Conservation (phyloP, 495 filamentous ascomycete species). For the Penicillium silybi region DNA sequence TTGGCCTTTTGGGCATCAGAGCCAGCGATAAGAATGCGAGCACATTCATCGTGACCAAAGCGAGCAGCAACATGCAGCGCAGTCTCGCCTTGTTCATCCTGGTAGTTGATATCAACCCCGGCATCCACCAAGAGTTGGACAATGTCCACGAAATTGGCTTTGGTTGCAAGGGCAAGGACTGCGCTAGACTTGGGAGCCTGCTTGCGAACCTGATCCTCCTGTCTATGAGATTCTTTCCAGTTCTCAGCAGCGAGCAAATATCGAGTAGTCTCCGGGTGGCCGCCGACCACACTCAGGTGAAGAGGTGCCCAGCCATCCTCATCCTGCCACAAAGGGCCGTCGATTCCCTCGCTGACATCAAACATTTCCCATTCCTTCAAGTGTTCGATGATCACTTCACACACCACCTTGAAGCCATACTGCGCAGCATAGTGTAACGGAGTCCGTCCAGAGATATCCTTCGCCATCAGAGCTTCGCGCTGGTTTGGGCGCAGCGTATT, state of each 20-base stretch:
- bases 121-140: constrained; percentile 85
- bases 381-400: constrained; percentile 78
- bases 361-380: constrained; percentile 90
- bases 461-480: constrained; percentile 59
- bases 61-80: constrained; percentile 89
- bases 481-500: constrained; percentile 67
- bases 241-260: constrained; percentile 75
- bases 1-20: constrained; percentile 65
- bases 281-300: constrained; percentile 88
- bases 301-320: constrained; percentile 86
- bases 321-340: constrained; percentile 84
- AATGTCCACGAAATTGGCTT: constrained; percentile 76
- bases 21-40: constrained; percentile 66
- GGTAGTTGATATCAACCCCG: constrained; percentile 90
- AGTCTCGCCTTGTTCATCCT: constrained; percentile 89
- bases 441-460: constrained; percentile 77
- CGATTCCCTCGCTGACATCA: constrained; percentile 77
- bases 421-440: constrained; percentile 95
- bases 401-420: constrained; percentile 85
- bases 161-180: constrained; percentile 82
- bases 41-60: constrained; percentile 79
- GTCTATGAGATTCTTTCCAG: constrained; percentile 37
- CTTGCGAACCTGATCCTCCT: constrained; percentile 52
- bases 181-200: constrained; percentile 79
- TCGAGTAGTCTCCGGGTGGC: constrained; percentile 80